Percentiles rank a stretch among this genome's conserved stretches.
These are phyloP conservation scores for Huntiella abstrusa DNA, from an alignment of 2,329 filamentous ascomycete genomes.

Conservation along the genomic window DNA sequence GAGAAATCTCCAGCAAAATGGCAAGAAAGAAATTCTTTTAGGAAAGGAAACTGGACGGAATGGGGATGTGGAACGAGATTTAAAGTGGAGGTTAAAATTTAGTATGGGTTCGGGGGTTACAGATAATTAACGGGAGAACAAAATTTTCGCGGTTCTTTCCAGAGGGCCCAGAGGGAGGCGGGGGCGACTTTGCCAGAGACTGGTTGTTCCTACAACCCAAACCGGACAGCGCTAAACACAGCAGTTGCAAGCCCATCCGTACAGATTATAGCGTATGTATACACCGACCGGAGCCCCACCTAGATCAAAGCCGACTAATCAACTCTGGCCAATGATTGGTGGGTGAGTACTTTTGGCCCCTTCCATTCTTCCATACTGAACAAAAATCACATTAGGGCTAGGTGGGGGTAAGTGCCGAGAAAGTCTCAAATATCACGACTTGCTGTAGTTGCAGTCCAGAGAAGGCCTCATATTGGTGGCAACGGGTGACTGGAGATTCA, in stretches of 20 bases:
- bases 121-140: not conserved
- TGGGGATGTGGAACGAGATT: constrained; percentile 10
- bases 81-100: constrained; percentile 9
- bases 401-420: constrained; percentile 5
- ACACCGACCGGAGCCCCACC: constrained; percentile 3
- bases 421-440: too few species aligned
- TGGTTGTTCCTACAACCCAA: too few species aligned
- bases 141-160: constrained; percentile 4
- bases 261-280: not conserved
- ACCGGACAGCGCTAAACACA: too few species aligned
- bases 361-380: not conserved
- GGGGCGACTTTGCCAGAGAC: constrained; percentile 8
- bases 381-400: constrained; percentile 10
- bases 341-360: constrained; percentile 11
- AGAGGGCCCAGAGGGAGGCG: constrained; percentile 3
- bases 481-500: too few species aligned
- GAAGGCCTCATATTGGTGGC: too few species aligned
- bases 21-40: constrained; percentile 25
- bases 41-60: constrained; percentile 17
- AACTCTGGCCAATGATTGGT: constrained; percentile 5
- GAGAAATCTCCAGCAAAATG: constrained; percentile 28
- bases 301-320: constrained; percentile 6
- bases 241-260: not conserved
- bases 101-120: not conserved
- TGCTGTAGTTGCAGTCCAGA: too few species aligned